phyloP scores from a whole-genome alignment of 2,329 filamentous ascomycete species.

The Alternaria postmessia region DNA sequence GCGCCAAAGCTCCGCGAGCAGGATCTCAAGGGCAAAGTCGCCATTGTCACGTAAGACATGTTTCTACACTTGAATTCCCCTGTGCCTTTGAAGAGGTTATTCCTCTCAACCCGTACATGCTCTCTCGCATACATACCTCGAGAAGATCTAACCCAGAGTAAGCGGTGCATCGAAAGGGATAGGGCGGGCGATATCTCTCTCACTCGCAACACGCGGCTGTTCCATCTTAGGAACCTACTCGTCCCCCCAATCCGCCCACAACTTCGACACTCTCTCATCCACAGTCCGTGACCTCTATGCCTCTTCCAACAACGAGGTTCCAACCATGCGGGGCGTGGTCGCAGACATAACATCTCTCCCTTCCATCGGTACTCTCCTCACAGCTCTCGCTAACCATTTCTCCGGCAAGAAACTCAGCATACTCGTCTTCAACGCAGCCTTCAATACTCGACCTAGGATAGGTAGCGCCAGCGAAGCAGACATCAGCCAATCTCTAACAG shows the following conservation, averaged over 20 bases:
- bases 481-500: slow-evolving; percentile 22
- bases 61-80: not conserved
- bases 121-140: no score
- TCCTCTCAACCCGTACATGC: not conserved
- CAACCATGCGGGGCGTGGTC: slow-evolving; percentile 28
- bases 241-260: slow-evolving; percentile 28
- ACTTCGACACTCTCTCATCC: slow-evolving; percentile 35
- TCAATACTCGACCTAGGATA: slow-evolving; percentile 14
- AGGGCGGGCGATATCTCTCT: slow-evolving; percentile 40
- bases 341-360: slow-evolving; percentile 33
- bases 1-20: slow-evolving; percentile 35
- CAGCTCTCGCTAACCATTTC: slow-evolving; percentile 23
- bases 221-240: slow-evolving; percentile 45
- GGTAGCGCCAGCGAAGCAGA: slow-evolving; percentile 19
- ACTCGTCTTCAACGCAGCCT: slow-evolving; percentile 33
- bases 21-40: slow-evolving; percentile 40
- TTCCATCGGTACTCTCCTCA: slow-evolving; percentile 21
- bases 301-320: slow-evolving; percentile 1
- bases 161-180: slow-evolving; percentile 43
- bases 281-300: slow-evolving; percentile 29
- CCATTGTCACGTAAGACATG: slow-evolving; percentile 39
- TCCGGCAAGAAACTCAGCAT: slow-evolving; percentile 30
- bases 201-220: slow-evolving; percentile 39
- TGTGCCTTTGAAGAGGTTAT: no score
- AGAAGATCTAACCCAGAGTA: not conserved